phyloP scores from a whole-genome alignment of 169 alveolate species.

The Plasmodium knowlesi region DNA sequence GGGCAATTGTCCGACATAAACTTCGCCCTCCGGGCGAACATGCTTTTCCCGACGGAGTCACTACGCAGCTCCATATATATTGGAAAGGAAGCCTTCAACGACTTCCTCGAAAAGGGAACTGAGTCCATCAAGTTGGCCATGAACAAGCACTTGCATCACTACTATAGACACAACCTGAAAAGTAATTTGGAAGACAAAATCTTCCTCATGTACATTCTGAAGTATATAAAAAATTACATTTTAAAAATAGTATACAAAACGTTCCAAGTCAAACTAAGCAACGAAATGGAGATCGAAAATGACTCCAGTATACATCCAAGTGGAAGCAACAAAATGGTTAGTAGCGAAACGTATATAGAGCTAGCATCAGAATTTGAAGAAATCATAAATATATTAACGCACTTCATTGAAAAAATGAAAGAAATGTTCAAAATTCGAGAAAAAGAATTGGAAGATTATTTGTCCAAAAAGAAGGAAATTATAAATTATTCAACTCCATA shows the following conservation, averaged over 20 bases:
- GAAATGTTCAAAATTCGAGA: slow-evolving; percentile 40
- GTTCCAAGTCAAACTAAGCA: slow-evolving; percentile 25
- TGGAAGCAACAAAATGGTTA: slow-evolving; percentile 16
- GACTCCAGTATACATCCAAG: slow-evolving; percentile 12
- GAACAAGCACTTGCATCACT: slow-evolving; percentile 41
- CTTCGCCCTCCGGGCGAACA: slow-evolving; percentile 20
- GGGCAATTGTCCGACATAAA: not conserved
- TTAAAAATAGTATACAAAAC: slow-evolving; percentile 57
- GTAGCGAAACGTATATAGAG: slow-evolving; percentile 34
- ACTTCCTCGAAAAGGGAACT: slow-evolving; percentile 54
- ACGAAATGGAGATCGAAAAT: slow-evolving; percentile 62
- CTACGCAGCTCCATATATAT: slow-evolving; percentile 27
- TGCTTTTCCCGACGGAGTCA: slow-evolving; percentile 29
- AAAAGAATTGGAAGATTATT: slow-evolving; percentile 20
- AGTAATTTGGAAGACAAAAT: slow-evolving; percentile 47
- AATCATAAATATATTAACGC: slow-evolving; percentile 31
- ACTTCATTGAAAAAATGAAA: slow-evolving; percentile 42
- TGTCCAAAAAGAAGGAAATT: slow-evolving; percentile 10
- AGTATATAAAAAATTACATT: slow-evolving; percentile 43
- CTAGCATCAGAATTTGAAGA: slow-evolving; percentile 52
- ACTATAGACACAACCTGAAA: slow-evolving; percentile 39
- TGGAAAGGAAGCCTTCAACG: slow-evolving; percentile 69
- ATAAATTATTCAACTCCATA: slow-evolving; percentile 67
- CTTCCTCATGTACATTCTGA: slow-evolving; percentile 43
- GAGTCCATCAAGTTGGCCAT: slow-evolving; percentile 25